Evolutionary conservation across 1,284 basidiomycete genomes (phyloP).

Genomic region (Tilletia caries): DNA sequence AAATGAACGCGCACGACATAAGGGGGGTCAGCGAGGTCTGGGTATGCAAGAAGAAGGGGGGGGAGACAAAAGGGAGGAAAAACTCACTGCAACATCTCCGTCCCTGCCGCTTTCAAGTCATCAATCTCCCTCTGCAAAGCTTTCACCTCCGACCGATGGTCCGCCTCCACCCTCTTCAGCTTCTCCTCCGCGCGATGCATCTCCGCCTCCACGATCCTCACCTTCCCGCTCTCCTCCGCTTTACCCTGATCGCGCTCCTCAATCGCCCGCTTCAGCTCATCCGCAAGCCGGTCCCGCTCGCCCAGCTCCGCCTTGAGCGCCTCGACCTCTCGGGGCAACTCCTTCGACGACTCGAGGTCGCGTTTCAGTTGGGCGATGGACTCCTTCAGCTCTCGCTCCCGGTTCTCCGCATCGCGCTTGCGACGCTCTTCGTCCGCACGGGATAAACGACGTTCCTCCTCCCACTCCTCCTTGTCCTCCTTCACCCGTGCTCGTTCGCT

Average conservation of each 20-base stretch:
- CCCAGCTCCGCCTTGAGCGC: constrained; percentile 9
- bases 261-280: constrained; percentile 20
- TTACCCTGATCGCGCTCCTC: constrained; percentile 22
- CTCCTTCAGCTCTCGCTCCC: constrained; percentile 21
- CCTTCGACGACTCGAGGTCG: constrained; percentile 61
- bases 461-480: constrained; percentile 59
- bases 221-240: constrained; percentile 28
- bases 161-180: constrained; percentile 26
- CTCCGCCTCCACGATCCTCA: constrained; percentile 32
- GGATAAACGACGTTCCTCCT: constrained; percentile 60
- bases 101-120: constrained; percentile 8
- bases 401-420: constrained; percentile 60
- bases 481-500: constrained; percentile 57
- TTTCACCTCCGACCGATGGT: constrained; percentile 15
- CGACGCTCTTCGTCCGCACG: constrained; percentile 35
- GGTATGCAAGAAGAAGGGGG: background rate
- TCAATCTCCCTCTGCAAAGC: constrained; percentile 30
- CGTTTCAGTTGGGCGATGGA: constrained; percentile 20
- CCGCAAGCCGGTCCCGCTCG: constrained; percentile 13
- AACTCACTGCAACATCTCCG: constrained; percentile 10
- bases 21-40: no score
- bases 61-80: no score
- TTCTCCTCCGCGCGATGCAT: constrained; percentile 28
- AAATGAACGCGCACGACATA: background rate
- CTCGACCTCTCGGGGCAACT: constrained; percentile 58